Base-by-base conservation (phyloP, 1,284 basidiomycete genomes). In the Trametes hirsuta region DNA sequence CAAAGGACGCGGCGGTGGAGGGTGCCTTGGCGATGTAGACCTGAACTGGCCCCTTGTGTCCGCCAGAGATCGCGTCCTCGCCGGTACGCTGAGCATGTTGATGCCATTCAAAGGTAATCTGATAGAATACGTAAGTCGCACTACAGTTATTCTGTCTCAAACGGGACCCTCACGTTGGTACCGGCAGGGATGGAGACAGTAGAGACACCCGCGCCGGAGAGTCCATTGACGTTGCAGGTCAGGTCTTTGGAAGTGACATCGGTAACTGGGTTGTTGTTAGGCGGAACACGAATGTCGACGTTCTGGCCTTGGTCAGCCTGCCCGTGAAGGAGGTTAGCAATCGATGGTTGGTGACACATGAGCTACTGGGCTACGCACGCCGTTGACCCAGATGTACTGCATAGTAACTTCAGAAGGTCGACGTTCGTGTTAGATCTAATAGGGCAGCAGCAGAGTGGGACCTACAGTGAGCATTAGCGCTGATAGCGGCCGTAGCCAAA, bases 21-120 rank as follows among this genome's bases (percentile, higher is more conserved):
- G 81, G 78, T 6, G 81, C 81, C 64, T 82, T 81, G 48, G 81
- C 81, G 55, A 82, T 73, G 66, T 81, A 83, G 6, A 83, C 80
- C 56, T 77, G 77, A 6, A 82, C 80, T 4, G 81, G 74, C 9
- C 81, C 81, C 65, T 81, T 82, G 75, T 83, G 81, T 2, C 81
- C 81, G 34, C 69, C 75, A 35, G 81, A 80, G 62, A 84, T 83
- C 24, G 82, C 69, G 62, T 83, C 82, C 66, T 84, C 82, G 42
- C 81, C 81, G 4, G 80, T 81, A n/a, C 81, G 77, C 58, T 81
- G 79, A 11, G 65, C 79, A 58, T 83, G 78, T 59, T 80, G 79
- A 66, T 80, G 78, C 78, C 78, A 80, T 64, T 80, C 77, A 42
- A 77, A 74, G n/a, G 75, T 76, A 62, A 73, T 67, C 66, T 72